Evolutionary conservation across 2,329 filamentous ascomycete genomes (phyloP).

Genomic region (Fusarium poae): DNA sequence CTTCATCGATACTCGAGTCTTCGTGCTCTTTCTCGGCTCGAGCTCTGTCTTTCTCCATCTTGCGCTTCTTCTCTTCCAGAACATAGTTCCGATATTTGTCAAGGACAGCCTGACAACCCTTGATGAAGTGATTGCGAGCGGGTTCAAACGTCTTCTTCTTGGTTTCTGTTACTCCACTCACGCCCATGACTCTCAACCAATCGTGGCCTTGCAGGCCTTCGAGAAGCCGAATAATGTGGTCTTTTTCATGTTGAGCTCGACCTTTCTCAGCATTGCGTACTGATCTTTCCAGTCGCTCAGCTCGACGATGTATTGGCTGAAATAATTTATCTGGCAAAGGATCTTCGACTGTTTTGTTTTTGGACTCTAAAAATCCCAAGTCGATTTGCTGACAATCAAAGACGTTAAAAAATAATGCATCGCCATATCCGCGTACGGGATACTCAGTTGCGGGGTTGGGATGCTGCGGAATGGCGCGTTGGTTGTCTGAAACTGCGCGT

Average conservation of each 20-base stretch:
- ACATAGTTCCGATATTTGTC: slow-evolving; percentile 92
- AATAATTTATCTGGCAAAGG: slow-evolving; percentile 69
- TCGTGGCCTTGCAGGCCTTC: slow-evolving; percentile 91
- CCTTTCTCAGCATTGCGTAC: slow-evolving; percentile 75
- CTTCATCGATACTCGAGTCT: slow-evolving; percentile 45
- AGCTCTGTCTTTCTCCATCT: slow-evolving; percentile 77
- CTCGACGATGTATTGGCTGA: slow-evolving; percentile 67
- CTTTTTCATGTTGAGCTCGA: slow-evolving; percentile 74
- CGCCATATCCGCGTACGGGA: slow-evolving; percentile 66
- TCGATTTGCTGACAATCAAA: slow-evolving; percentile 69
- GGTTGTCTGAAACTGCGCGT: slow-evolving; percentile 46
- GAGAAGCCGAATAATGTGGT: slow-evolving; percentile 74
- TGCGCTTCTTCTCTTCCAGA: slow-evolving; percentile 87
- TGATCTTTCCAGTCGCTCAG: slow-evolving; percentile 71
- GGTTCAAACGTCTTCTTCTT: slow-evolving; percentile 89
- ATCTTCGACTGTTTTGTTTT: slow-evolving; percentile 62
- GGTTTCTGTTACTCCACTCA: slow-evolving; percentile 85
- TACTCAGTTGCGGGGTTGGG: slow-evolving; percentile 50
- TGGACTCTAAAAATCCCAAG: slow-evolving; percentile 65
- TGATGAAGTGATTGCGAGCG: slow-evolving; percentile 86
- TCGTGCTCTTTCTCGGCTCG: slow-evolving; percentile 53
- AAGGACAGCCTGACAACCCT: slow-evolving; percentile 82
- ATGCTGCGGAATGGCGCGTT: slow-evolving; percentile 50
- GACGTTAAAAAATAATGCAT: slow-evolving; percentile 68
- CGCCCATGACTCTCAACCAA: slow-evolving; percentile 92